Evolutionary conservation across 2,329 filamentous ascomycete species (phyloP).

Genomic region (Trichoderma lentiforme): DNA sequence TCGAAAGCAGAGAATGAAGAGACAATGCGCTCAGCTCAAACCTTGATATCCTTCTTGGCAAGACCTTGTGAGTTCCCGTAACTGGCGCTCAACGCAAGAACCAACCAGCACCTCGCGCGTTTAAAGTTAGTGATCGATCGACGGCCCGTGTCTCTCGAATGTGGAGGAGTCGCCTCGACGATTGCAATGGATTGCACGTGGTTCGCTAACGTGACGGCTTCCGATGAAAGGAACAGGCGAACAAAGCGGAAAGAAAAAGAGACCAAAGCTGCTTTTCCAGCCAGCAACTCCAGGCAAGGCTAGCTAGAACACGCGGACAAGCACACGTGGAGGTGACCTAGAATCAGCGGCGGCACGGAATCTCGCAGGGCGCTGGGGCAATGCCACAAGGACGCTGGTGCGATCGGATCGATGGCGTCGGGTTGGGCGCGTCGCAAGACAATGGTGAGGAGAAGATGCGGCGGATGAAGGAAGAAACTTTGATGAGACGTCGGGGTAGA

Average conservation of each 20-base stretch:
- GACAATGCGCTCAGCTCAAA: conserved; percentile 40
- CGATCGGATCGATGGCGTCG: conserved; percentile 11
- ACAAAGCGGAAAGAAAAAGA: background rate
- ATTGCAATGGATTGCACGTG: background rate
- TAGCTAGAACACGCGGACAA: background rate
- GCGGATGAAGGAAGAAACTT: conserved; percentile 13
- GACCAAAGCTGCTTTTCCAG: background rate
- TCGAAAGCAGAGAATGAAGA: conserved; percentile 37
- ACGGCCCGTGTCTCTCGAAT: background rate
- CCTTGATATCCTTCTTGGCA: conserved; percentile 22
- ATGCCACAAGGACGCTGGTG: background rate
- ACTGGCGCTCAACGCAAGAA: background rate
- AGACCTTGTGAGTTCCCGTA: conserved; percentile 5
- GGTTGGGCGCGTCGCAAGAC: conserved; percentile 12
- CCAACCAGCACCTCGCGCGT: conserved; percentile 6
- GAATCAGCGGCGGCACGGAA: background rate
- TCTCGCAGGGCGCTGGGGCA: background rate
- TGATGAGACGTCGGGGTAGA: conserved; percentile 2
- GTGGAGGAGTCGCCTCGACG: background rate
- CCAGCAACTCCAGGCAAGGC: background rate
- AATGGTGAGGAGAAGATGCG: background rate
- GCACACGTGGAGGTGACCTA: conserved; percentile 1
- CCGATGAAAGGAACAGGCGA: background rate
- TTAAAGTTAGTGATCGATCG: background rate
- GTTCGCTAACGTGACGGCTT: background rate